Conservation (phyloP, 2,329 filamentous ascomycete species). For the Aspergillus terreus region DNA sequence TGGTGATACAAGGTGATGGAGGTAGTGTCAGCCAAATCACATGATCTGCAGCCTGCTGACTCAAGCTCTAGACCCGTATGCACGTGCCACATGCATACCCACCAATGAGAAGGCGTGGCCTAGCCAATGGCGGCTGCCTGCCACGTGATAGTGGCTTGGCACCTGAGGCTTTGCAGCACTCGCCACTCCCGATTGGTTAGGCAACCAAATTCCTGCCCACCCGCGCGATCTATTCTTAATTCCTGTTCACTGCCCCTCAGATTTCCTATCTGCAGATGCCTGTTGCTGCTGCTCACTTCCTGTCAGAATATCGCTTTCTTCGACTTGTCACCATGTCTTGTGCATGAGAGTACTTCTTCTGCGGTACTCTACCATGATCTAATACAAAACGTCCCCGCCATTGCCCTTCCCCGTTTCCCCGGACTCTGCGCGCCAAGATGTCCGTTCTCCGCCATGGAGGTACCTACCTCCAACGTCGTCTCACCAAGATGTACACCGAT, state of each 20-base stretch:
- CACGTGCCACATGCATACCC: conserved; percentile 6
- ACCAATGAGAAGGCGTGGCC: conserved; percentile 1
- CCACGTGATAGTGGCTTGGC: conserved; percentile 27
- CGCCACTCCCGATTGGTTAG: conserved; percentile 38
- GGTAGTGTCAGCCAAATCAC: background rate
- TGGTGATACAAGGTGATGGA: background rate
- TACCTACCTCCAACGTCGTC: conserved; percentile 45
- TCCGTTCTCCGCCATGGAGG: conserved; percentile 45
- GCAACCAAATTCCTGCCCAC: conserved; percentile 39
- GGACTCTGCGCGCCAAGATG: conserved; percentile 33
- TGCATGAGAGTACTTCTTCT: background rate
- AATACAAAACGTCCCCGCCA: conserved; percentile 8
- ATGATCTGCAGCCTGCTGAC: background rate
- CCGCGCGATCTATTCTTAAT: conserved; percentile 24
- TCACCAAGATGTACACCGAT: conserved; percentile 61
- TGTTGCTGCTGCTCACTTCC: background rate
- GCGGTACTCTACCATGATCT: conserved; percentile 13
- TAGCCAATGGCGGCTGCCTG: conserved; percentile 26
- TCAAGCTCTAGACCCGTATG: background rate
- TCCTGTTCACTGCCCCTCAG: conserved; percentile 12
- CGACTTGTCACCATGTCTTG: conserved; percentile 1
- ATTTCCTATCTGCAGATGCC: conserved; percentile 1
- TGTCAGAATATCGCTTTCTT: background rate
- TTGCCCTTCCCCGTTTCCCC: conserved; percentile 11
- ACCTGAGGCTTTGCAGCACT: conserved; percentile 22